phyloP scores from a whole-genome alignment of 345 rosid species.

The Sapria himalayana region DNA sequence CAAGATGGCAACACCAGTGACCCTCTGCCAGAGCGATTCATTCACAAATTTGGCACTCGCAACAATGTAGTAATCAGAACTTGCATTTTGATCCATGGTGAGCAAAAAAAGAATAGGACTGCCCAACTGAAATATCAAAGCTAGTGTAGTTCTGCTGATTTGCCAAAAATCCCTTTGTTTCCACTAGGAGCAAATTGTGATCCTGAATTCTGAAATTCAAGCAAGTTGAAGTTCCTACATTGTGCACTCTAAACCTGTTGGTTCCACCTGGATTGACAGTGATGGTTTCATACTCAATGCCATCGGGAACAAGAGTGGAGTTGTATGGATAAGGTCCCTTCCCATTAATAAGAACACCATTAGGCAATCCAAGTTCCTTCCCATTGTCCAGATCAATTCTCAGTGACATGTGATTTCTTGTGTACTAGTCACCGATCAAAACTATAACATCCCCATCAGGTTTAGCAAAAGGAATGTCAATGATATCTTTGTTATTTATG shows the following conservation, averaged over 20 bases:
- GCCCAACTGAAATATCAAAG: constrained; percentile 82
- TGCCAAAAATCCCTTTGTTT: constrained; percentile 70
- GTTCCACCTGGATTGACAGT: constrained; percentile 83
- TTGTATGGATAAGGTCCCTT: constrained; percentile 81
- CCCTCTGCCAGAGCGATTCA: constrained; percentile 71
- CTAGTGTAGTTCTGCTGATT: constrained; percentile 44
- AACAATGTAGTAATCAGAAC: constrained; percentile 64
- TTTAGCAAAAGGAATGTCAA: constrained; percentile 52
- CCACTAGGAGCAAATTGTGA: constrained; percentile 65
- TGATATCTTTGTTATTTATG: constrained; percentile 33
- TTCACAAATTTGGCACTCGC: constrained; percentile 92
- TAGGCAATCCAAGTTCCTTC: constrained; percentile 80
- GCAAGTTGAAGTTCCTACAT: constrained; percentile 80
- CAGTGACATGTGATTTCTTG: constrained; percentile 45
- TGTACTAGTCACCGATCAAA: constrained; percentile 81
- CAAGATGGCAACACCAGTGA: constrained; percentile 81
- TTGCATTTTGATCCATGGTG: constrained; percentile 81
- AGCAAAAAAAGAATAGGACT: constrained; percentile 76
- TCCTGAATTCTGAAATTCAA: constrained; percentile 88
- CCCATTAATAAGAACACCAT: constrained; percentile 89
- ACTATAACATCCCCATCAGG: constrained; percentile 62
- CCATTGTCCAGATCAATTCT: constrained; percentile 56
- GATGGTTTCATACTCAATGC: constrained; percentile 45
- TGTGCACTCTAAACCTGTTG: constrained; percentile 62
- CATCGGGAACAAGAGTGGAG: constrained; percentile 50